Base-by-base conservation (phyloP, 2,329 filamentous ascomycete species). In the Lecanosticta acicola region DNA sequence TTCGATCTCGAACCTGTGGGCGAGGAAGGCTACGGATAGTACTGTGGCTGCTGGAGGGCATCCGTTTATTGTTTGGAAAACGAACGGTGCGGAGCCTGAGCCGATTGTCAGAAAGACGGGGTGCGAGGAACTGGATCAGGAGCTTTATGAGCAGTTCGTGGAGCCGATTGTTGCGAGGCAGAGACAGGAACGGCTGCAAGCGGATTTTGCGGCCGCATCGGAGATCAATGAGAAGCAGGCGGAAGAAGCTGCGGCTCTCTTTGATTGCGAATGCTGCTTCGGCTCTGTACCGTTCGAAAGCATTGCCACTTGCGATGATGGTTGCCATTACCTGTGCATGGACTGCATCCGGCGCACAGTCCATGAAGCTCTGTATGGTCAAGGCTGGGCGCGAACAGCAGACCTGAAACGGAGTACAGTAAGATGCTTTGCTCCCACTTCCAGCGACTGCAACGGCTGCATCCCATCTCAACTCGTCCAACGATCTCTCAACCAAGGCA, bases 341-440 rank as follows among this genome's bases (percentile, higher is more conserved):
- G 79, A 79, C 37, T 97, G 93, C 66, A 83, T 97, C 41, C 83
- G 84, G 53, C 81, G 85, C 54, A 84, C 89, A 9, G 77, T 91
- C 48, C 85, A 84, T 40, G 91, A 97, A 64, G 89, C 90, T 1
- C 72, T 97, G 0, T 97, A 94, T 63, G 93, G 93, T 0, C 93
- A 97, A 65, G 87, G 87, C 42, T 96, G 91, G 87, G 79, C 81
- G 40, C 82, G 85, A 48, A 93, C 80, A 58, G 84, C 96, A 57
- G 78, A 93, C 61, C 68, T 79, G 20, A 76, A 81, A 48, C 79
- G 75, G 32, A 85, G 85, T 32, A 89, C 87, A 0, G 73, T 97
- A 43, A 80, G 79, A 50, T 97, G 93, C 63, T 77, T 94, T n/a
- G 87, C 90, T 1, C 82, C 87, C 0, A 77, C 83, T 41, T 72